phyloP scores from a whole-genome alignment of 371 early-diverging fungal species.

The Actinomortierella wolfii region DNA sequence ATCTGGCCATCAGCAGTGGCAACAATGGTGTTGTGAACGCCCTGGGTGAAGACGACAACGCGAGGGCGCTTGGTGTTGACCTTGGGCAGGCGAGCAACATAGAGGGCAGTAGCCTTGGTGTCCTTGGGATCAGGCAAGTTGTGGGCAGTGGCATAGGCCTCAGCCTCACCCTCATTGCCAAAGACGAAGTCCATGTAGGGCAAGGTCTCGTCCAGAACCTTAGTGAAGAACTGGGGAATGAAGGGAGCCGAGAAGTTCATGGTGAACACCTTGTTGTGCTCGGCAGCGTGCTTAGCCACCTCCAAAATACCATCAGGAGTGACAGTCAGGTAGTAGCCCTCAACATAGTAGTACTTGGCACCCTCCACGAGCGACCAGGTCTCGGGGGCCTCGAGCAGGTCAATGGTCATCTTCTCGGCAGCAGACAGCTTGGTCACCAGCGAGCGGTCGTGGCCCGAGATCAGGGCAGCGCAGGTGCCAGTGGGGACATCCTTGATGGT shows the following conservation, averaged over 20 bases:
- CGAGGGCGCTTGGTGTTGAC: conserved; percentile 73
- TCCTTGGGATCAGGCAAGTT: conserved; percentile 64
- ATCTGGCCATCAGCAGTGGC: conserved; percentile 61
- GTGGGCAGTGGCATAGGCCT: conserved; percentile 77
- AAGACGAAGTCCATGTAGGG: conserved; percentile 91
- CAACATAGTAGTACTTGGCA: conserved; percentile 89
- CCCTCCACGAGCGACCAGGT: conserved; percentile 88
- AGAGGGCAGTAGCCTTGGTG: conserved; percentile 79
- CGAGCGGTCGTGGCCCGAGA: conserved; percentile 89
- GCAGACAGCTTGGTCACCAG: conserved; percentile 93
- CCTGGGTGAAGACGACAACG: conserved; percentile 93
- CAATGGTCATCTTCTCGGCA: conserved; percentile 85
- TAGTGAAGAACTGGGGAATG: conserved; percentile 91
- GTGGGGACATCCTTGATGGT: conserved; percentile 76
- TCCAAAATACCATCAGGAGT: conserved; percentile 79
- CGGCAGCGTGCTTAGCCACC: conserved; percentile 89
- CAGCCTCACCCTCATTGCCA: conserved; percentile 96
- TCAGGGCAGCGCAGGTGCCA: conserved; percentile 93
- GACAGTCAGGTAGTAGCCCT: conserved; percentile 92
- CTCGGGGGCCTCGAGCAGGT: conserved; percentile 74
- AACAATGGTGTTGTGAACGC: conserved; percentile 77
- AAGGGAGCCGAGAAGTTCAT: conserved; percentile 97
- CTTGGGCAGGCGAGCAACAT: conserved; percentile 85
- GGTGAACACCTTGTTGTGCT: conserved; percentile 75
- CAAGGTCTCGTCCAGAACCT: conserved; percentile 73